Percentiles rank a stretch among this genome's conserved stretches.
These are phyloP conservation scores for Mycena sanguinolenta DNA, from an alignment of 768 basidiomycete species.

Conservation along the genomic window DNA sequence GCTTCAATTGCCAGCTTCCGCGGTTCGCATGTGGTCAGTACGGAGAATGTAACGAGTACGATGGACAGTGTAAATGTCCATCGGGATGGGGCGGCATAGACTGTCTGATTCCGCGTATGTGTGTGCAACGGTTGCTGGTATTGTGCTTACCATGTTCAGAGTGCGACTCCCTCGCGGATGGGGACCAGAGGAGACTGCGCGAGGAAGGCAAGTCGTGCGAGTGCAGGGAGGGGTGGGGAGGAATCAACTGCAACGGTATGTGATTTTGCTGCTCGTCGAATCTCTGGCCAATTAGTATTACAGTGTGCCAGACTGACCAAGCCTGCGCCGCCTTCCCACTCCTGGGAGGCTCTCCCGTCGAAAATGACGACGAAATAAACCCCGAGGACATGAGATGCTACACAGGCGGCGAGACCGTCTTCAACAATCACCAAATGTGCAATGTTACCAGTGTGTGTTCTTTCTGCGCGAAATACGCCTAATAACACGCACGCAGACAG, in stretches of 20 bases:
- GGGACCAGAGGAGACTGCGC: constrained; percentile 84
- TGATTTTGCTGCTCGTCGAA: constrained; percentile 5
- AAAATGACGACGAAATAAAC: constrained; percentile 52
- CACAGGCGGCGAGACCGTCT: constrained; percentile 92
- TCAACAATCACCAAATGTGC: constrained; percentile 97
- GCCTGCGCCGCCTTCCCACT: constrained; percentile 88
- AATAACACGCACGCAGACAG: constrained; percentile 69
- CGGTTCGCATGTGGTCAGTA: constrained; percentile 94
- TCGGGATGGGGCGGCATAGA: constrained; percentile 98
- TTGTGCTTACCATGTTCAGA: constrained; percentile 60
- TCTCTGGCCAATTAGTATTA: neutral
- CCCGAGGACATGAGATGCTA: constrained; percentile 90
- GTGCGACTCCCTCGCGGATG: constrained; percentile 95
- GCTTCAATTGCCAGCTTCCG: constrained; percentile 96
- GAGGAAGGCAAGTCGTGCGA: constrained; percentile 83
- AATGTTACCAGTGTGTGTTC: constrained; percentile 90
- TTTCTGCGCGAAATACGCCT: neutral
- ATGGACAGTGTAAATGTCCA: constrained; percentile 97
- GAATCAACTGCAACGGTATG: constrained; percentile 97
- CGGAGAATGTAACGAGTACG: constrained; percentile 89
- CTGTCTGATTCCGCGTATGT: constrained; percentile 91
- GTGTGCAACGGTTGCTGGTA: neutral
- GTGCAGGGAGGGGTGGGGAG: constrained; percentile 95
- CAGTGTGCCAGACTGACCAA: constrained; percentile 89
- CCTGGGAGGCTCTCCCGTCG: constrained; percentile 52